A percentile compares a stretch with the other conserved stretches of the same genome.
These are phyloP conservation scores for Austroboletus eburneus DNA, from an alignment of 768 basidiomycete genomes.

Conservation along the genomic window DNA sequence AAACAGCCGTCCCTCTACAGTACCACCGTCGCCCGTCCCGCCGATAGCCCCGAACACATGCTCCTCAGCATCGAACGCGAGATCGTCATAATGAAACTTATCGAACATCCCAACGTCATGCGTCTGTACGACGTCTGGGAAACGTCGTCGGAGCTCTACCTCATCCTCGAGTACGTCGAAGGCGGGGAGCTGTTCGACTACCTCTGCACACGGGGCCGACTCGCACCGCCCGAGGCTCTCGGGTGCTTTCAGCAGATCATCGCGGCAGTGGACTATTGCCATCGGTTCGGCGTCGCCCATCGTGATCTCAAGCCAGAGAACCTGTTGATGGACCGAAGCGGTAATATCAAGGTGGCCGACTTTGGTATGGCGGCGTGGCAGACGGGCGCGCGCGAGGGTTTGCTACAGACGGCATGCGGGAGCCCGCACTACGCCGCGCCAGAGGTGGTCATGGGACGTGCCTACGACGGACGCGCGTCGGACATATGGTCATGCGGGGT, in stretches of 20 bases:
- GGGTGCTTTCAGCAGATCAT: constrained; percentile 94
- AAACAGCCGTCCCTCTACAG: constrained; percentile 65
- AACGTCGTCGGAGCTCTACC: constrained; percentile 80
- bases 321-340: constrained; percentile 75
- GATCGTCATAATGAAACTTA: constrained; percentile 96
- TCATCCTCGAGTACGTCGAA: constrained; percentile 92
- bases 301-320: constrained; percentile 96
- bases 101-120: constrained; percentile 93
- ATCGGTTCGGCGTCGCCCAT: constrained; percentile 91
- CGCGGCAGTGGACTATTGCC: constrained; percentile 86
- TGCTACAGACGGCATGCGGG: constrained; percentile 84
- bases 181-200: constrained; percentile 95
- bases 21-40: constrained; percentile 50
- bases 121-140: constrained; percentile 97
- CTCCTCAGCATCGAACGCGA: constrained; percentile 85
- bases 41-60: constrained; percentile 71
- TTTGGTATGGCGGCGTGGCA: constrained; percentile 99
- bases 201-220: constrained; percentile 72
- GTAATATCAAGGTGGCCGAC: constrained; percentile 92
- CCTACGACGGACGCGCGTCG: constrained; percentile 82
- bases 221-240: constrained; percentile 68
- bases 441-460: constrained; percentile 78
- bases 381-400: constrained; percentile 46
- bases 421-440: constrained; percentile 95
- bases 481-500: constrained; percentile 98